Conservation (phyloP, 805 yeast genomes). For the Metschnikowia dekortorum region DNA sequence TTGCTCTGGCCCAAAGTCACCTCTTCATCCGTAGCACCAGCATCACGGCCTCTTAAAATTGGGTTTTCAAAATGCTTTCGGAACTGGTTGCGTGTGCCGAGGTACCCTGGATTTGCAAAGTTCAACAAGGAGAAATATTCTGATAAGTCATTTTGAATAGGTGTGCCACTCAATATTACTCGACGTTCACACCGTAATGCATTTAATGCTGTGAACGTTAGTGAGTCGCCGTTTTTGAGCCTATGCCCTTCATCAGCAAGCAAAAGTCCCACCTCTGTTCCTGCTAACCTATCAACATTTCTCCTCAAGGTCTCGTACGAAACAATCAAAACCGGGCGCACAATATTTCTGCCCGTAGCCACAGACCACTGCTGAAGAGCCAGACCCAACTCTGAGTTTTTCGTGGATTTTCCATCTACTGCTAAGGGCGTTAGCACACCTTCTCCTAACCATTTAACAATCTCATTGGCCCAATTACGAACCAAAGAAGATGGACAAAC, state of each 20-base stretch:
- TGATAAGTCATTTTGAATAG: constrained; percentile 90
- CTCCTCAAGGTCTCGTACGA: constrained; percentile 91
- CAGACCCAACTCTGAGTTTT: constrained; percentile 60
- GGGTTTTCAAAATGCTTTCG: constrained; percentile 77
- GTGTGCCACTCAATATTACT: constrained; percentile 93
- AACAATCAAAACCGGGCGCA: constrained; percentile 88
- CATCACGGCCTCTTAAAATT: constrained; percentile 83
- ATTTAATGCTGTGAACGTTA: constrained; percentile 82
- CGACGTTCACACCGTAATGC: constrained; percentile 82
- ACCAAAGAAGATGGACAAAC: constrained; percentile 95
- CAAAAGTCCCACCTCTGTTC: constrained; percentile 79
- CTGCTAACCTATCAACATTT: constrained; percentile 69
- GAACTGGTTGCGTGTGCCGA: constrained; percentile 82
- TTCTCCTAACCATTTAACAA: constrained; percentile 90
- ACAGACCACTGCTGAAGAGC: constrained; percentile 80
- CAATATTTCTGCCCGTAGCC: constrained; percentile 83
- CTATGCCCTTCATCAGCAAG: constrained; percentile 46
- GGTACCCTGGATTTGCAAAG: constrained; percentile 90
- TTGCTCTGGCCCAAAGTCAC: constrained; percentile 63
- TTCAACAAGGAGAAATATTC: constrained; percentile 88
- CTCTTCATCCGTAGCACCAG: constrained; percentile 80
- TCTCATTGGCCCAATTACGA: constrained; percentile 95
- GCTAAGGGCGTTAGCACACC: constrained; percentile 88
- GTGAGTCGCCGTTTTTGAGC: constrained; percentile 72
- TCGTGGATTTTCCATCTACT: constrained; percentile 83